These are phyloP conservation scores for Cynanchum wilfordii DNA, from an alignment of 257 asterid species.

Conservation along the genomic window DNA sequence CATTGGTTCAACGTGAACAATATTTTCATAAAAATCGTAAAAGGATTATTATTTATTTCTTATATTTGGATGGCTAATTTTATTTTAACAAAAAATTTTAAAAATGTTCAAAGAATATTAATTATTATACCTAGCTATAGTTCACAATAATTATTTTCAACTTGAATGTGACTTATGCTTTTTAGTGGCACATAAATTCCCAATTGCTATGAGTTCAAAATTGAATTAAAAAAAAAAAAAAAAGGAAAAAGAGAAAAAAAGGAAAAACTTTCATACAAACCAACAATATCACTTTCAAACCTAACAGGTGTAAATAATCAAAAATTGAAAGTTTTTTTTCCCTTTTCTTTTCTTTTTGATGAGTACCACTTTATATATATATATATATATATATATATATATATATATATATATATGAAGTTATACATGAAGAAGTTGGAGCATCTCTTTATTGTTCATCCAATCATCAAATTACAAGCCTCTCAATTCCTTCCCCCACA, in stretches of 20 bases:
- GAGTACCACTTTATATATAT: not conserved
- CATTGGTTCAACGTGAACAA: no score
- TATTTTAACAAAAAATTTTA: no score
- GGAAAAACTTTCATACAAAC: not conserved
- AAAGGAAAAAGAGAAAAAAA: no score
- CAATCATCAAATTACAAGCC: constrained; percentile 4
- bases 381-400: no score
- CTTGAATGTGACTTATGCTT: not conserved
- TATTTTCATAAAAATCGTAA: no score
- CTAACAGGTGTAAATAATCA: not conserved
- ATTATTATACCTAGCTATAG: not conserved
- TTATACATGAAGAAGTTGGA: not conserved
- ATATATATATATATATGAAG: not conserved
- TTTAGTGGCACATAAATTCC: not conserved
- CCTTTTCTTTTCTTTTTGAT: not conserved
- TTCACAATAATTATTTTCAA: not conserved
- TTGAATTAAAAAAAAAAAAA: not conserved
- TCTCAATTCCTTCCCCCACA: not conserved
- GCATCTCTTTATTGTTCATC: constrained; percentile 8
- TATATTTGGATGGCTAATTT: no score
- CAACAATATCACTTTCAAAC: not conserved
- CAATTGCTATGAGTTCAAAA: not conserved
- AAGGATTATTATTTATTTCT: no score
- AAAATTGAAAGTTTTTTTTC: not conserved
- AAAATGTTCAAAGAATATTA: not conserved